A percentile compares a stretch with the other conserved stretches of the same genome.
Evolutionary conservation across 345 rosid genomes (phyloP).

Genomic region (Salix udensis): DNA sequence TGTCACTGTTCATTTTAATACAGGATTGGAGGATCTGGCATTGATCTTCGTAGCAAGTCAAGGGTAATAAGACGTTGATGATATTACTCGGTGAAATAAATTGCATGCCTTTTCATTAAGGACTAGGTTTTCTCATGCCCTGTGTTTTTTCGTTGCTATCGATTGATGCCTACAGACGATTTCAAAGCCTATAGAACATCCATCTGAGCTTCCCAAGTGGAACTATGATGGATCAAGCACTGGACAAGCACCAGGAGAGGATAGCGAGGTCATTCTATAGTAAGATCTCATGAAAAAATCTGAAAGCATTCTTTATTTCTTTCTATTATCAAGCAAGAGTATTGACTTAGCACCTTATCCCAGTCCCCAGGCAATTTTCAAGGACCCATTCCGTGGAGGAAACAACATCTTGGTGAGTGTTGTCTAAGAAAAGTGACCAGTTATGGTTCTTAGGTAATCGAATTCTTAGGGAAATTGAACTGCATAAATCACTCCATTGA

Average conservation of each 20-base stretch:
- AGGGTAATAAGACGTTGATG: slow-evolving; percentile 46
- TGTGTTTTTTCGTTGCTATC: neutral
- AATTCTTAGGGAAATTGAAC: neutral
- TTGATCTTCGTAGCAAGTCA: slow-evolving; percentile 89
- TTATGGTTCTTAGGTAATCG: neutral
- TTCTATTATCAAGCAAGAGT: slow-evolving; percentile 7
- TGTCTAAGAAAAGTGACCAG: neutral
- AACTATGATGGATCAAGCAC: slow-evolving; percentile 99
- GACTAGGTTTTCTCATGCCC: slow-evolving; percentile 5
- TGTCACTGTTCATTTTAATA: slow-evolving; percentile 10
- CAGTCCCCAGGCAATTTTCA: slow-evolving; percentile 95
- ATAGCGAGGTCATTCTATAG: slow-evolving; percentile 97
- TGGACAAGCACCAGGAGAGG: slow-evolving; percentile 96
- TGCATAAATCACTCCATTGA: neutral
- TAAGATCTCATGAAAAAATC: slow-evolving; percentile 37
- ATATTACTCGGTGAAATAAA: slow-evolving; percentile 6
- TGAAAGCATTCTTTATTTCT: neutral
- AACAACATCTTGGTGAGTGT: slow-evolving; percentile 86
- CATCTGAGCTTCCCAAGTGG: slow-evolving; percentile 98
- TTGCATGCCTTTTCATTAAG: slow-evolving; percentile 1
- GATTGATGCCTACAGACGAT: slow-evolving; percentile 48
- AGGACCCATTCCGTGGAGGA: slow-evolving; percentile 96
- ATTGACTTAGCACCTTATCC: slow-evolving; percentile 15
- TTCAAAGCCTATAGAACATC: slow-evolving; percentile 78
- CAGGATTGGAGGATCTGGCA: slow-evolving; percentile 96